Base-by-base conservation (phyloP, 257 asterid species). In the Nicotiana tabacum region DNA sequence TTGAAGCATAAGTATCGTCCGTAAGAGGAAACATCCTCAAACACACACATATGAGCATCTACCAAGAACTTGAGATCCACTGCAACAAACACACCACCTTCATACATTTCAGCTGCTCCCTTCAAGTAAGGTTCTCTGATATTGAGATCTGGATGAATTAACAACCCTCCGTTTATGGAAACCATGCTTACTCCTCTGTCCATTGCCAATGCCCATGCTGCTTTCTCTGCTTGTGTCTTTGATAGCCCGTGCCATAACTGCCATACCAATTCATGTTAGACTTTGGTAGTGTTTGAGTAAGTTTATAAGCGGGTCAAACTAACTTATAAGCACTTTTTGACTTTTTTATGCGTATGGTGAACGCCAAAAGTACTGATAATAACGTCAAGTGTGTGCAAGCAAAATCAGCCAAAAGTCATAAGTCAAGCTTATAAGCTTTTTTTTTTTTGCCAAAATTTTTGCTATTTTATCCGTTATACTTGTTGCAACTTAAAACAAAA, bases 141-240 rank as follows among this genome's bases (percentile, higher is more conserved):
- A 51, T 84, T 91, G 77, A 93, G 74, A 62, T 93, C 91, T 5
- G 94, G 92, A 81, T 85, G 85, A 93, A 93, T 83, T 6, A 94
- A 56, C 16, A 96, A 80, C 12, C 98, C 98, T 0, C 89, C 97
- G 18, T 96, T 96, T 2, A 96, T 87, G 0, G 95, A 89, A 6
- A 94, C 97, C 98, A 94, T 93, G 88, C 86, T 92, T 61, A 96
- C 92, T 35, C 86, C 98, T 87, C 98, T 87, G 89, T 94, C 99
- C 98, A 94, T 96, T 4, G 98, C 99, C 85, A 96, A 78, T 3
- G 98, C 98, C 97, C 98, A 93, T 0, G 98, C 98, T 16, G 96
- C 90, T 86, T 90, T 96, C 90, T 96, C 98, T 0, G 98, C 97
- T 53, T 90, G 57, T 1, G 99, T 94, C 86, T 96, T 96, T 1